Conservation (phyloP, 75 land plant genomes). For the Selaginella tamariscina region DNA sequence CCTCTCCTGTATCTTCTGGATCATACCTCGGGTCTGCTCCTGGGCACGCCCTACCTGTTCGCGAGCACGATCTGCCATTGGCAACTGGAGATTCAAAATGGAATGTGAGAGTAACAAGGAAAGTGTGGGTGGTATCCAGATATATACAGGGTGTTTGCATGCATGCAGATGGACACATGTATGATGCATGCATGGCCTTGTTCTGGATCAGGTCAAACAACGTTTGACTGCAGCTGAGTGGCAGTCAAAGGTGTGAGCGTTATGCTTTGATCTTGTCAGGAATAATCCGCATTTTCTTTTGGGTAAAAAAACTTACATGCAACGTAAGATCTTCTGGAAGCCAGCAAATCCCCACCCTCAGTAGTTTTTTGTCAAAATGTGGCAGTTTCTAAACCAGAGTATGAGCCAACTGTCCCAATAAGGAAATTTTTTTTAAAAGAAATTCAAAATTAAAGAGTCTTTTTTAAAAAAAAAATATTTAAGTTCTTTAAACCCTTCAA, state of each 20-base stretch:
- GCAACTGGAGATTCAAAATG: neutral
- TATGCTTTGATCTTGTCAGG: neutral
- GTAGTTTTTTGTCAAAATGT: neutral
- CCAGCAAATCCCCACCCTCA: neutral
- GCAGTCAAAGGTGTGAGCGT: neutral
- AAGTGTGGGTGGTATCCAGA: neutral
- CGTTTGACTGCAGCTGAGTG: neutral
- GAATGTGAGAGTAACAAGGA: too few species aligned
- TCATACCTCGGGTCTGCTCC: constrained; percentile 1
- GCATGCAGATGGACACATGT: neutral
- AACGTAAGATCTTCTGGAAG: neutral
- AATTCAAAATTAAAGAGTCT: neutral
- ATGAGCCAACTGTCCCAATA: neutral
- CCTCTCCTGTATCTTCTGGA: neutral
- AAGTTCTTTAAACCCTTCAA: too few species aligned
- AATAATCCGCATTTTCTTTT: neutral
- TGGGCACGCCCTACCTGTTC: neutral
- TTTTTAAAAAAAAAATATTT: neutral
- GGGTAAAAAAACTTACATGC: neutral
- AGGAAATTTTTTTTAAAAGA: neutral
- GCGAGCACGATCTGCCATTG: neutral
- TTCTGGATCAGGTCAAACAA: neutral
- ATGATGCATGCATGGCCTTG: neutral
- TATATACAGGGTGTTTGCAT: neutral
- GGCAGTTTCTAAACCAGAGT: neutral